These are phyloP conservation scores for Gentiana macrophylla DNA, from an alignment of 257 asterid species.

Conservation along the genomic window DNA sequence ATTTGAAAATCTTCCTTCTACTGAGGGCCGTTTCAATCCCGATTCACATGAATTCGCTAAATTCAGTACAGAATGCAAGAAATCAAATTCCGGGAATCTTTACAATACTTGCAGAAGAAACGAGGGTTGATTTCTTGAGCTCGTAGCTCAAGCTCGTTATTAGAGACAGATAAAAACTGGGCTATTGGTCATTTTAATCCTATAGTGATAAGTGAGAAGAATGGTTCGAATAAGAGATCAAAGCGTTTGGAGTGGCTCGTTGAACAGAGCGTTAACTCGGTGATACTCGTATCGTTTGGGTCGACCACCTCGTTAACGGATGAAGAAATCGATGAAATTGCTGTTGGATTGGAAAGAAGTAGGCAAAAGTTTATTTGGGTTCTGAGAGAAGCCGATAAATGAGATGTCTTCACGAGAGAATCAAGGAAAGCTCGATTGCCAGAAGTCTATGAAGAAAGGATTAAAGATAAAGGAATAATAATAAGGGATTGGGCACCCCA, in stretches of 20 bases:
- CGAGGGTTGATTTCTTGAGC: slow-evolving; percentile 20
- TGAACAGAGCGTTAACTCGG: slow-evolving; percentile 15
- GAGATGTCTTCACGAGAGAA: slow-evolving; percentile 16
- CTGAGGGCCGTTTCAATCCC: not conserved
- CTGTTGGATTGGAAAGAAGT: slow-evolving; percentile 16
- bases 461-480: slow-evolving; percentile 13
- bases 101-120: slow-evolving; percentile 17
- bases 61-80: not conserved
- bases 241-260: slow-evolving; percentile 18
- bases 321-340: slow-evolving; percentile 14
- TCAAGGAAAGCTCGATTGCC: slow-evolving; percentile 9
- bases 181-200: slow-evolving; percentile 27
- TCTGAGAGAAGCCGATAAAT: slow-evolving; percentile 20
- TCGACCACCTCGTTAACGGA: slow-evolving; percentile 15
- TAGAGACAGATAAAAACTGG: slow-evolving; percentile 20
- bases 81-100: slow-evolving; percentile 7
- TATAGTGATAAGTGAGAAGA: not conserved
- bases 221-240: slow-evolving; percentile 2
- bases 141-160: slow-evolving; percentile 2
- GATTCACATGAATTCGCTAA: not conserved
- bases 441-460: slow-evolving; percentile 16
- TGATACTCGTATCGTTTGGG: slow-evolving; percentile 22
- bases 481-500: slow-evolving; percentile 23
- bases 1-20: slow-evolving; percentile 1
- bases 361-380: slow-evolving; percentile 22